Percentiles rank a stretch among this genome's conserved stretches.
These are phyloP conservation scores for Gilbertella persicaria DNA, from an alignment of 371 early-diverging fungal species.

Conservation along the genomic window DNA sequence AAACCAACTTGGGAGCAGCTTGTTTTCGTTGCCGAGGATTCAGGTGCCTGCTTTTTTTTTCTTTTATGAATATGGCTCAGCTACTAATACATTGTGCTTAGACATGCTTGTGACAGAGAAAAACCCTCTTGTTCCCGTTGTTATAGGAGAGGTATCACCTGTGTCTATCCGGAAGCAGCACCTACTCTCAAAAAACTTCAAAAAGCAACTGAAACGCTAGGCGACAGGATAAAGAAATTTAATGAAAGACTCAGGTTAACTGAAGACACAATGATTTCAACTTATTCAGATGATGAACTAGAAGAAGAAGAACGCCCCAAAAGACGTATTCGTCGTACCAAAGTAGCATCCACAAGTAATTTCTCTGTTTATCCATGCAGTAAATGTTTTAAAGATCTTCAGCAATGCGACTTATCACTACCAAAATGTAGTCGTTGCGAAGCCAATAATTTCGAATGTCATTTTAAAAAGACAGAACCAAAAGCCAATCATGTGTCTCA, in stretches of 20 bases:
- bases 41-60: slow-evolving; percentile 20
- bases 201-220: slow-evolving; percentile 32
- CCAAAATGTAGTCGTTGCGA: slow-evolving; percentile 41
- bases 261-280: slow-evolving; percentile 8
- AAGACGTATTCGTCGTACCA: slow-evolving; percentile 4
- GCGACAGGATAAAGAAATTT: slow-evolving; percentile 32
- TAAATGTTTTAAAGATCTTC: slow-evolving; percentile 45
- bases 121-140: slow-evolving; percentile 41
- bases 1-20: slow-evolving; percentile 31
- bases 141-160: slow-evolving; percentile 30
- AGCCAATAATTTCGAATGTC: slow-evolving; percentile 32
- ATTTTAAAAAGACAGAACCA: slow-evolving; percentile 36
- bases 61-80: background rate
- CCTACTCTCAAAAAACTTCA: slow-evolving; percentile 35
- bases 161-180: slow-evolving; percentile 43
- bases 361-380: slow-evolving; percentile 45
- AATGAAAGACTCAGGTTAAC: slow-evolving; percentile 24
- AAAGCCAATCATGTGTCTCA: slow-evolving; percentile 45
- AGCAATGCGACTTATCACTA: slow-evolving; percentile 39
- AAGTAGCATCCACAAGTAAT: slow-evolving; percentile 21
- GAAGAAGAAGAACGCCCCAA: slow-evolving; percentile 4
- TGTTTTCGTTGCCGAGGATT: slow-evolving; percentile 40
- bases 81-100: slow-evolving; percentile 3
- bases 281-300: slow-evolving; percentile 10
- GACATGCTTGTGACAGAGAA: slow-evolving; percentile 37